Evolutionary conservation across 306 rosid species (phyloP), one percentile per base, ranked within the genome.

Genomic region (Begonia loranthoides): DNA sequence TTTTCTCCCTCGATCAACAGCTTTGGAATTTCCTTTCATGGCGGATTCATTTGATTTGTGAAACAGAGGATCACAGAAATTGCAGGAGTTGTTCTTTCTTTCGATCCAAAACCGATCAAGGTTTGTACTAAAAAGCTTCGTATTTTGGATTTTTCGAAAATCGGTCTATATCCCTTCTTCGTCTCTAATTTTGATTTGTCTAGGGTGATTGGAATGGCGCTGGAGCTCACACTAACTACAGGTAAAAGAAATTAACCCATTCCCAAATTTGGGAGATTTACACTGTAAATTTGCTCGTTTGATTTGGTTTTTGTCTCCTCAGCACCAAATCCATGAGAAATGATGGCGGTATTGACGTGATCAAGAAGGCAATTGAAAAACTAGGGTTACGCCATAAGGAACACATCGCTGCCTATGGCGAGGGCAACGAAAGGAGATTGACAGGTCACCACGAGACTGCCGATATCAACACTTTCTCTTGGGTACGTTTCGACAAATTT

Each of bases 201-300:
- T 48, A 77, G 83, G 83, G 83, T 33, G 83, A 77, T 10, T 77
- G 83, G 83, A 77, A 77, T 13, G 83, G 79, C 10, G 77, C 83
- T 1, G 83, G 83, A 21, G 83, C 79, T 48, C 83, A 77, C 66
- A 41, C 69, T 17, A 77, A 77, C 69, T 77, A 73, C 59, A 77
- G 83, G 83, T 77, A 39, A 3, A 2, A n/a, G 1, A 22, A 13
- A 0, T 1, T 12, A 6, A 1, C 45, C 15, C 9, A 13, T 51
- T 9, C 11, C 33, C 6, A 2, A 48, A 10, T 15, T 15, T 4
- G 13, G 46, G 34, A 1, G 9, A 15, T 13, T 12, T 12, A 43
- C n/a, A 1, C 47, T 43, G 15, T 28, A n/a, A 15, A 9, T 15
- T 22, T 15, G 22, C 9, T 17, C 16, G 33, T 59, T 16, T 28